Evolutionary conservation across 2,329 filamentous ascomycete species (phyloP), one percentile per base, ranked within the genome.

Genomic region (Monilinia vaccinii-corymbosi): DNA sequence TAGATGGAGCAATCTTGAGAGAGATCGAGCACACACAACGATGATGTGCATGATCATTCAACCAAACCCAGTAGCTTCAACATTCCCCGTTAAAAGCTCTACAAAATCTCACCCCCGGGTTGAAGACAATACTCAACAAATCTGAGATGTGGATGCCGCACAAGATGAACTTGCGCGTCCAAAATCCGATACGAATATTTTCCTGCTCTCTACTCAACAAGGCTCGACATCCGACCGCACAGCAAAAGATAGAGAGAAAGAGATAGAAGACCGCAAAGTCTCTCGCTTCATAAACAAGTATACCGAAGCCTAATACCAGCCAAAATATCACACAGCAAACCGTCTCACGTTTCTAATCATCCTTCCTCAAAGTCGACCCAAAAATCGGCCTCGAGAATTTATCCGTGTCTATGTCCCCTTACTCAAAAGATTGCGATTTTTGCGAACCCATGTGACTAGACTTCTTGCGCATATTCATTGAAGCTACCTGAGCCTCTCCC

Each of bases 251-350:
- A n/a, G 16, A 4, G 3, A 11, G 25, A 46, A 14, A 16, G 11
- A 5, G 13, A 44, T 8, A n/a, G 28, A 55, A 44, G 51, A n/a
- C 34, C 14, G 21, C 42, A 55, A 44, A 38, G 21, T 56, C 7
- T 18, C 52, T 16, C 52, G 28, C 28, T 56, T 56, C 18, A 32
- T 25, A 36, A 34, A 3, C 4, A 21, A 9, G 28, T 50, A 34
- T 18, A 18, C 31, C 48, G 3, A 31, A 5, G n/a, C n/a, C 11
- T 28, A 46, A 42, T 46, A 21, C 18, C 52, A 9, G n/a, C 28
- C 16, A 75, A 74, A 0, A 72, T 76, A 68, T 13, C 60, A 6
- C 18, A 42, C n/a, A 8, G 10, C 6, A 16, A 42, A 42, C 18
- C 18, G 6, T n/a, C 38, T n/a, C 18, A 3, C 38, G 14, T 8